Evolutionary conservation across 352 stramenopile genomes (phyloP).

Genomic region (Poterioochromonas sp.): DNA sequence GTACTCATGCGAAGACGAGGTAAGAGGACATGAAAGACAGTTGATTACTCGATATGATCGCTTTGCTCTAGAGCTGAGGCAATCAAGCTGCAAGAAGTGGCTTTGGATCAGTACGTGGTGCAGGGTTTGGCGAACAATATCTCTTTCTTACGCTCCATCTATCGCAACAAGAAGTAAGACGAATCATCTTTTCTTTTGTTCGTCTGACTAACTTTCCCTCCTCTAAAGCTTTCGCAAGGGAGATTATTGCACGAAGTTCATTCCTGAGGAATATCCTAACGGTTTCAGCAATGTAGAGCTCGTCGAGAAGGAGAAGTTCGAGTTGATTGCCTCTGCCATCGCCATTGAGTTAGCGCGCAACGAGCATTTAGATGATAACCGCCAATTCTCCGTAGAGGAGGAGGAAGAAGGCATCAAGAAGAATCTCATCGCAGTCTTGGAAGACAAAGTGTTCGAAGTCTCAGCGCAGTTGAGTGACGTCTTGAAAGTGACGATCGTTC

Average conservation of each 20-base stretch:
- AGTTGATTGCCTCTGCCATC: conserved; percentile 62
- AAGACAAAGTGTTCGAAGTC: conserved; percentile 52
- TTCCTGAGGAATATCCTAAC: conserved; percentile 85
- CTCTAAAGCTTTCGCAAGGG: conserved; percentile 62
- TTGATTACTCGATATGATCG: conserved; percentile 51
- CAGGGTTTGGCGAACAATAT: conserved; percentile 85
- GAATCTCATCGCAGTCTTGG: conserved; percentile 52
- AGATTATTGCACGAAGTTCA: conserved; percentile 93
- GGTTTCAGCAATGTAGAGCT: conserved; percentile 61
- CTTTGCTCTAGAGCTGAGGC: conserved; percentile 65
- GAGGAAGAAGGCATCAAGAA: conserved; percentile 34
- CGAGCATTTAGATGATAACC: neutral
- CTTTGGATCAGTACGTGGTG: conserved; percentile 88
- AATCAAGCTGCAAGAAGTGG: conserved; percentile 67
- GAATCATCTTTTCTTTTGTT: neutral
- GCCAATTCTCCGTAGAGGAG: neutral
- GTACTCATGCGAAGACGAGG: neutral
- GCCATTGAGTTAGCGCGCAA: conserved; percentile 56
- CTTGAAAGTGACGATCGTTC: neutral
- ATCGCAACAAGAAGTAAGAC: conserved; percentile 58
- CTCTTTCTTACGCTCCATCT: conserved; percentile 80
- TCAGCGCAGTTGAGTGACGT: conserved; percentile 32
- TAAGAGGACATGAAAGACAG: neutral
- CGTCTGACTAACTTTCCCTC: neutral
- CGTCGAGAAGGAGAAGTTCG: conserved; percentile 52